Evolutionary conservation across 345 rosid genomes (phyloP).

Genomic region (Gossypium raimondii): DNA sequence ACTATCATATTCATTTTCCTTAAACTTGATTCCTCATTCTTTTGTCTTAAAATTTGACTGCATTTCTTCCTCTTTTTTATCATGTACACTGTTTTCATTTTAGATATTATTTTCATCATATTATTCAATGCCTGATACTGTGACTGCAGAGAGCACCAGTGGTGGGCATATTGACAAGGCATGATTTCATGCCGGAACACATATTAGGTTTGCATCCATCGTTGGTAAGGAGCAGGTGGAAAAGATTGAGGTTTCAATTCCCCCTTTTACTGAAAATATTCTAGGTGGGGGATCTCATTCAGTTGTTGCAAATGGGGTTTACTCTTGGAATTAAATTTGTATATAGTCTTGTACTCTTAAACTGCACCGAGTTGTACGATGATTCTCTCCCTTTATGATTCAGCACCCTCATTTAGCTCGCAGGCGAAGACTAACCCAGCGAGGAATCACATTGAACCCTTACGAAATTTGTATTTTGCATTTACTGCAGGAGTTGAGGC

Average conservation of each 20-base stretch:
- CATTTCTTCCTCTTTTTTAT: not conserved
- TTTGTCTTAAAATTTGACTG: not conserved
- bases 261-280: constrained; percentile 30
- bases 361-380: not conserved
- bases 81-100: not conserved
- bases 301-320: not conserved
- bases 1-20: not conserved
- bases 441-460: not conserved
- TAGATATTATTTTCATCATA: not conserved
- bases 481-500: not conserved
- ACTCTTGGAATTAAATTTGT: constrained; percentile 13
- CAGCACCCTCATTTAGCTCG: not conserved
- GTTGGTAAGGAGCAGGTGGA: constrained; percentile 58
- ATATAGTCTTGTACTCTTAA: not conserved
- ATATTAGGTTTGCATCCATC: constrained; percentile 65
- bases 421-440: not conserved
- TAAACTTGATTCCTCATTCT: constrained; percentile 4
- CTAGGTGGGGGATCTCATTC: not conserved
- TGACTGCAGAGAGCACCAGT: constrained; percentile 68
- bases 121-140: not conserved
- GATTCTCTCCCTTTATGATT: not conserved
- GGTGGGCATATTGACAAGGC: constrained; percentile 82
- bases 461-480: not conserved
- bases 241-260: constrained; percentile 55
- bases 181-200: constrained; percentile 94